phyloP scores from a whole-genome alignment of 106 monocot species.

The Narthecium ossifragum region DNA sequence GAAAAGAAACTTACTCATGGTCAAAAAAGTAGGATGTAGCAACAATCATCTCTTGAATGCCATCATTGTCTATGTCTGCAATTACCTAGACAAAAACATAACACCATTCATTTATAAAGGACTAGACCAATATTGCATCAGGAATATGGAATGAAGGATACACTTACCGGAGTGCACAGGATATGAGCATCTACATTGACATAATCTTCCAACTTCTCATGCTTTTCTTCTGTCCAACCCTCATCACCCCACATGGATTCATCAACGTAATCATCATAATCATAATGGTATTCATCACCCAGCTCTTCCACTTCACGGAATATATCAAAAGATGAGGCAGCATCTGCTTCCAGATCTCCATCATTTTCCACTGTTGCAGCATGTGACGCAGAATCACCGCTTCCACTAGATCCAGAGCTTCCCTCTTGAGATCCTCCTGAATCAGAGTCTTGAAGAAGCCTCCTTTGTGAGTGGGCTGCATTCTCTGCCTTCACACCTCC shows the following conservation, averaged over 20 bases:
- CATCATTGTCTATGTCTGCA: constrained; percentile 97
- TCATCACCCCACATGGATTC: constrained; percentile 96
- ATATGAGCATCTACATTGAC: constrained; percentile 91
- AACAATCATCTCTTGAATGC: constrained; percentile 91
- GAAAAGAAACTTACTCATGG: constrained; percentile 50
- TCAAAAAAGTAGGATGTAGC: constrained; percentile 97
- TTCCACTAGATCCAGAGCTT: constrained; percentile 22
- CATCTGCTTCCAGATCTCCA: constrained; percentile 54
- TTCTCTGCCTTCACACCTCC: constrained; percentile 28
- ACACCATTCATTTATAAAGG: constrained; percentile 1
- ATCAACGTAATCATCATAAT: constrained; percentile 98
- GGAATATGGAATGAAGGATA: background rate
- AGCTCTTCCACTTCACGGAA: constrained; percentile 70
- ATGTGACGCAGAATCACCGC: constrained; percentile 10
- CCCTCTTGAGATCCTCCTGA: constrained; percentile 18
- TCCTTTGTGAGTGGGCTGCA: constrained; percentile 51
- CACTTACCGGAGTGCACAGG: constrained; percentile 92
- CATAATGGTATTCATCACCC: constrained; percentile 88
- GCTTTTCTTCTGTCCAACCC: constrained; percentile 68
- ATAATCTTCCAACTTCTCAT: constrained; percentile 86
- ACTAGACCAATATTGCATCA: background rate
- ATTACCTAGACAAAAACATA: constrained; percentile 56
- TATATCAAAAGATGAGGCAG: constrained; percentile 89
- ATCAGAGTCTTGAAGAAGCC: constrained; percentile 60
- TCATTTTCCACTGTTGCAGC: constrained; percentile 62